These are phyloP conservation scores for Kernera saxatilis DNA, from an alignment of 345 rosid genomes.

Conservation along the genomic window DNA sequence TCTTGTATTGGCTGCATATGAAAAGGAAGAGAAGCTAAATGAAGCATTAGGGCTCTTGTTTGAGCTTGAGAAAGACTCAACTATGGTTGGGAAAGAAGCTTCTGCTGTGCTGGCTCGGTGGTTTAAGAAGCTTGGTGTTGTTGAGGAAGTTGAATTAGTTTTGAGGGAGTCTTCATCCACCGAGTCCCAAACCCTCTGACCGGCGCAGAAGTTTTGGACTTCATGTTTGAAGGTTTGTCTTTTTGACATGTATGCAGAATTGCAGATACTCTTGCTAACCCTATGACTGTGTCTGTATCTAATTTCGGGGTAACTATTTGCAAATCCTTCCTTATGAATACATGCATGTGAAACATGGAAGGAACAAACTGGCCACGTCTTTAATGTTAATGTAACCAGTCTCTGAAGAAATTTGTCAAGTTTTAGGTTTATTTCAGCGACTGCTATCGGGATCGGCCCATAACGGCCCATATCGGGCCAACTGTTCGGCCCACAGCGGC, in stretches of 20 bases:
- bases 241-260: background rate
- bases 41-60: constrained; percentile 54
- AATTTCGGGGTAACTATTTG: too few species aligned
- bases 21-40: constrained; percentile 53
- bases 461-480: too few species aligned
- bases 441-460: too few species aligned
- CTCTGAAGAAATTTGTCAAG: too few species aligned
- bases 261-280: too few species aligned
- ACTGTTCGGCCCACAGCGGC: too few species aligned
- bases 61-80: constrained; percentile 53
- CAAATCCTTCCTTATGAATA: too few species aligned
- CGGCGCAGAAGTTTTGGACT: background rate
- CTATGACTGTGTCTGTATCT: too few species aligned
- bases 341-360: too few species aligned
- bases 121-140: constrained; percentile 69
- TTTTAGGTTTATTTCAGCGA: too few species aligned
- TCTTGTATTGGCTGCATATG: constrained; percentile 51
- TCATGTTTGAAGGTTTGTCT: background rate
- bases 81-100: constrained; percentile 59
- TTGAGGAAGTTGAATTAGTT: constrained; percentile 58
- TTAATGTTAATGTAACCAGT: too few species aligned
- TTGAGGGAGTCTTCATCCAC: constrained; percentile 43
- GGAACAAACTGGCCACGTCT: too few species aligned
- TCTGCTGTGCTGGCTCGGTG: constrained; percentile 55
- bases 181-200: constrained; percentile 1